Evolutionary conservation across 2,329 filamentous ascomycete genomes (phyloP).

Genomic region (Cercospora berteroae): DNA sequence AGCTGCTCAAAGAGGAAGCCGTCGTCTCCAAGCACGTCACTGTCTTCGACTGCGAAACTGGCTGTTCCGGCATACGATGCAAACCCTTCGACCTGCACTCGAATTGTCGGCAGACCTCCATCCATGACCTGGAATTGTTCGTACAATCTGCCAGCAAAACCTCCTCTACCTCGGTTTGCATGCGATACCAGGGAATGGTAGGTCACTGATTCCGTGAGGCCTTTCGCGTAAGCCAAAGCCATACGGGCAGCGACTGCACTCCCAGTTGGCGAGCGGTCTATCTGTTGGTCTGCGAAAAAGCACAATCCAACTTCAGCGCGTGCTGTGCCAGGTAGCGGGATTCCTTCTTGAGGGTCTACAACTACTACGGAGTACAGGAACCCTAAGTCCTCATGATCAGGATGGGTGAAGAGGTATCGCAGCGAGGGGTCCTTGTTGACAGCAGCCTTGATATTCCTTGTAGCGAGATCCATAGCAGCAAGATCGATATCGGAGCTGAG

Average conservation of each 20-base stretch:
- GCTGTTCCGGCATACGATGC: conserved; percentile 19
- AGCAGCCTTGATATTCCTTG: conserved; percentile 37
- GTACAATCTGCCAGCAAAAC: conserved; percentile 19
- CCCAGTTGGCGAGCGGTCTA: conserved; percentile 47
- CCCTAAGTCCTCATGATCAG: conserved; percentile 37
- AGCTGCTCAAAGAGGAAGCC: conserved; percentile 19
- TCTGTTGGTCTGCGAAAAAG: conserved; percentile 45
- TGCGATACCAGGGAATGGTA: conserved; percentile 24
- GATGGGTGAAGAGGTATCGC: conserved; percentile 26
- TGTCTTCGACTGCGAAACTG: conserved; percentile 18
- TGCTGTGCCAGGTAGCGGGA: conserved; percentile 16
- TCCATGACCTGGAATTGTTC: conserved; percentile 1
- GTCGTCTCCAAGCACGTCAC: conserved; percentile 14
- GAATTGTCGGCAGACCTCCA: conserved; percentile 10
- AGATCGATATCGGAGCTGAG: conserved; percentile 34
- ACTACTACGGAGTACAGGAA: conserved; percentile 44
- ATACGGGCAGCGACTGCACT: conserved; percentile 36
- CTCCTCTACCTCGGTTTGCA: conserved; percentile 11
- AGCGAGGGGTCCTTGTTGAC: conserved; percentile 34
- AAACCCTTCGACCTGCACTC: conserved; percentile 16
- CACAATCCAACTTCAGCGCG: conserved; percentile 43
- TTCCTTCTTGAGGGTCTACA: conserved; percentile 32
- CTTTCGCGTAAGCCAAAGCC: conserved; percentile 28
- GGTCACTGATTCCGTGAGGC: conserved; percentile 10
- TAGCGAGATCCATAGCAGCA: conserved; percentile 35